phyloP scores from a whole-genome alignment of 768 basidiomycete species.

The Rhodotorula taiwanensis region DNA sequence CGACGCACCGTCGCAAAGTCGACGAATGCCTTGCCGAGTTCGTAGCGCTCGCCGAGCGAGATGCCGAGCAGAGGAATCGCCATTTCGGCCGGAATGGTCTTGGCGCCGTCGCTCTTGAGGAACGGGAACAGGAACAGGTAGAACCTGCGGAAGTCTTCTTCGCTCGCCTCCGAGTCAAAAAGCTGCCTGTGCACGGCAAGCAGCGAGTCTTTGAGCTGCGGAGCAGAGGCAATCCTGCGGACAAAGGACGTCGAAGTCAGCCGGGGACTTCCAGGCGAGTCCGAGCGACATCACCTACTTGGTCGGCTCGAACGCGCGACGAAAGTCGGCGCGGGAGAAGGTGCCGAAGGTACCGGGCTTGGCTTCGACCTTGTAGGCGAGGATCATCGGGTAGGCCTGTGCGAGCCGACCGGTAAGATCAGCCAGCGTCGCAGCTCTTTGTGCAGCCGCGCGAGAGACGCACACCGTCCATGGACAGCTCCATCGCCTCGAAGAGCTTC shows the following conservation, averaged over 20 bases:
- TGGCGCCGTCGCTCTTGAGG: constrained; percentile 63
- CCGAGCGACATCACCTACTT: constrained; percentile 7
- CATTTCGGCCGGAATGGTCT: constrained; percentile 50
- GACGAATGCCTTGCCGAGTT: constrained; percentile 59
- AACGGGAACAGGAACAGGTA: constrained; percentile 66
- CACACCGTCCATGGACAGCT: constrained; percentile 53
- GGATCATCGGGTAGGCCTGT: constrained; percentile 24
- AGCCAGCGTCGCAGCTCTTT: neutral
- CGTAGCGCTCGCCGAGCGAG: constrained; percentile 60
- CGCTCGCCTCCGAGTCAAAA: constrained; percentile 28
- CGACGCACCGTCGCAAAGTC: constrained; percentile 60
- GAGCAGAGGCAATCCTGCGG: constrained; percentile 49
- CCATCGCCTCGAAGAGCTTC: constrained; percentile 60
- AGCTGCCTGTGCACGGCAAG: constrained; percentile 42
- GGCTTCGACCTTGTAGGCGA: constrained; percentile 25
- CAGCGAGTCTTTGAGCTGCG: constrained; percentile 55
- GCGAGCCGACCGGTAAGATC: neutral
- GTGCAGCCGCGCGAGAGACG: neutral
- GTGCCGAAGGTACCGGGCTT: constrained; percentile 17
- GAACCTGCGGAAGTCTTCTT: constrained; percentile 55
- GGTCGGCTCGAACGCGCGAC: neutral
- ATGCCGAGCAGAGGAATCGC: constrained; percentile 71
- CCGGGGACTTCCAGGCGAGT: too few species aligned
- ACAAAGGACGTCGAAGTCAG: too few species aligned
- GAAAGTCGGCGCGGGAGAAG: constrained; percentile 12